These are phyloP conservation scores for Inga oerstediana DNA, from an alignment of 306 rosid species.

Conservation along the genomic window DNA sequence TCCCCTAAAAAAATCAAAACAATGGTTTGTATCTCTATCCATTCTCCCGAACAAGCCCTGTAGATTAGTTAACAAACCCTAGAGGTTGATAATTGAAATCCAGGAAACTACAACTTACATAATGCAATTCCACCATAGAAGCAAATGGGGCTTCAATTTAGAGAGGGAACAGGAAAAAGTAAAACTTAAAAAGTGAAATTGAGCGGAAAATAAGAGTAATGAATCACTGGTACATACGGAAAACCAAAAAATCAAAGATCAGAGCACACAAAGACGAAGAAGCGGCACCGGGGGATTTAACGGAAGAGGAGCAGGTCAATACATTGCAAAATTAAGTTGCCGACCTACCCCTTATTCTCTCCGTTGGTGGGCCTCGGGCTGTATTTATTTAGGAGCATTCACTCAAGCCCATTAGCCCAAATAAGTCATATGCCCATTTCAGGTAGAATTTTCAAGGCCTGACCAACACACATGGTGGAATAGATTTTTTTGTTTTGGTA, in stretches of 20 bases:
- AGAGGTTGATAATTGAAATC: not conserved
- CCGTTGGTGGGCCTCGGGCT: conserved; percentile 5
- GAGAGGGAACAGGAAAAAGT: not conserved
- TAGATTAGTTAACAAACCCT: not conserved
- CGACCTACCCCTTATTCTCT: not conserved
- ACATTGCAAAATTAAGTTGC: not conserved
- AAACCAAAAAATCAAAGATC: not conserved
- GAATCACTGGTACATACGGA: too few relatives aligned
- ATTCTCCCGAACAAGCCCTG: not conserved
- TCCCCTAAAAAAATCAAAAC: not conserved
- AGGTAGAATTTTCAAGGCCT: too few relatives aligned
- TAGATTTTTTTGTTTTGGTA: too few relatives aligned
- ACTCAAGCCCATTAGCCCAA: not conserved
- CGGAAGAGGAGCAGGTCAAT: too few relatives aligned
- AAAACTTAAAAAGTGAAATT: not conserved
- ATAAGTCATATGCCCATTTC: too few relatives aligned
- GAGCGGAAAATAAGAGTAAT: not conserved
- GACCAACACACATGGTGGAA: too few relatives aligned
- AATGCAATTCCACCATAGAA: not conserved
- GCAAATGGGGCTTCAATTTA: conserved; percentile 6
- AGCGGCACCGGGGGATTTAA: not conserved
- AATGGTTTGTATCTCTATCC: not conserved
- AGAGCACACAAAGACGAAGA: not conserved
- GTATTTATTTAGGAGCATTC: not conserved
- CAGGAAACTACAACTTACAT: not conserved